phyloP scores from a whole-genome alignment of 2,329 filamentous ascomycete genomes.

The Emmonsia crescens region DNA sequence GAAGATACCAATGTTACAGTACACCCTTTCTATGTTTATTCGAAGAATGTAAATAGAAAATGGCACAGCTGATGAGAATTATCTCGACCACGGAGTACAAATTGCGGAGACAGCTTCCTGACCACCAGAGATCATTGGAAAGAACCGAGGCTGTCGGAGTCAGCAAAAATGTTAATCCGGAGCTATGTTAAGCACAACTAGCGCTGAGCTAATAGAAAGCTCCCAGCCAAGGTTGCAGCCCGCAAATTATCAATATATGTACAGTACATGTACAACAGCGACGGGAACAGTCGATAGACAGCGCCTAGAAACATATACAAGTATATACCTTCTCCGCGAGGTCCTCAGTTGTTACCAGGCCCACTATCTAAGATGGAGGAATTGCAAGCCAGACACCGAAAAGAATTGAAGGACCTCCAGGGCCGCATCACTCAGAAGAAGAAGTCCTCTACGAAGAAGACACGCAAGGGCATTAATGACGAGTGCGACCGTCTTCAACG shows the following conservation, averaged over 20 bases:
- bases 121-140: conserved; percentile 7
- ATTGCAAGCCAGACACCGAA: conserved; percentile 68
- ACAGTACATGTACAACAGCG: too few relatives aligned
- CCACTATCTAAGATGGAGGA: conserved; percentile 51
- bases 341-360: not conserved
- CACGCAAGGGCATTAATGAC: conserved; percentile 57
- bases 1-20: not conserved
- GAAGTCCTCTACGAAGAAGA: conserved; percentile 84
- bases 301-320: not conserved
- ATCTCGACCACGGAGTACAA: not conserved
- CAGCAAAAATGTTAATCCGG: conserved; percentile 12
- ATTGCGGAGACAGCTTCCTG: conserved; percentile 7
- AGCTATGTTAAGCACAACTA: not conserved
- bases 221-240: too few relatives aligned
- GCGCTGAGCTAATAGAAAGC: not conserved
- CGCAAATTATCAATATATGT: too few relatives aligned
- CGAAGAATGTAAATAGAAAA: not conserved
- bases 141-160: conserved; percentile 19
- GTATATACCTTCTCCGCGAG: not conserved
- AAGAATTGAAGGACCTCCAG: conserved; percentile 80
- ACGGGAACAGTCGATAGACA: not conserved
- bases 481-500: conserved; percentile 50
- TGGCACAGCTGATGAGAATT: not conserved
- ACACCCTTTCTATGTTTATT: not conserved
- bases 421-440: conserved; percentile 85